A percentile compares a stretch with the other conserved stretches of the same genome.
These are phyloP conservation scores for Fragaria ananassa DNA, from an alignment of 306 rosid species.

Conservation along the genomic window DNA sequence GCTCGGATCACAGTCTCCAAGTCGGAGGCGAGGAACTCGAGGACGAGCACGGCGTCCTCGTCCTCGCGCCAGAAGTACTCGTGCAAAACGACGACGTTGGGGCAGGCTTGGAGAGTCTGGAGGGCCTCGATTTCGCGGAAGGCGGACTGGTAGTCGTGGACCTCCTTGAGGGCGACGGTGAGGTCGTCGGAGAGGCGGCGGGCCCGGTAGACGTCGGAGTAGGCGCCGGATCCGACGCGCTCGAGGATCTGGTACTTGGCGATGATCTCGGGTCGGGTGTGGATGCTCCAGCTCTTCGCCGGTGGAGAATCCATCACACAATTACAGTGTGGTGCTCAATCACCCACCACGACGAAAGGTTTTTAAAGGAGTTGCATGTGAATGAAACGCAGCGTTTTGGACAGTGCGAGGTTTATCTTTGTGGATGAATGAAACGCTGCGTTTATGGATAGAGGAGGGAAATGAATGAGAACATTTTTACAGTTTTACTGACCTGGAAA, in stretches of 20 bases:
- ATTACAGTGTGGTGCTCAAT: not conserved
- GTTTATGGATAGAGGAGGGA: no score
- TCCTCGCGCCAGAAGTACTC: constrained; percentile 93
- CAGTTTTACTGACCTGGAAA: no score
- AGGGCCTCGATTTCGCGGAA: constrained; percentile 80
- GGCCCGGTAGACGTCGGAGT: constrained; percentile 80
- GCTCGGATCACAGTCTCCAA: constrained; percentile 52
- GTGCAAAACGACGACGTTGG: constrained; percentile 62
- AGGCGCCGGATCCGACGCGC: constrained; percentile 80
- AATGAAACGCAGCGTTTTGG: constrained; percentile 3
- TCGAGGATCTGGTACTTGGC: constrained; percentile 62
- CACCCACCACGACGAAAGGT: not conserved
- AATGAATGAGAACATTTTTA: no score
- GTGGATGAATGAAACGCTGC: no score
- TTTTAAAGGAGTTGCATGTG: not conserved
- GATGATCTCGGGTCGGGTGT: constrained; percentile 68
- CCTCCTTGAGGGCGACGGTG: constrained; percentile 81
- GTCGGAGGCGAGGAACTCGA: constrained; percentile 63
- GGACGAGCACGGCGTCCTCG: constrained; percentile 85
- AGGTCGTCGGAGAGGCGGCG: constrained; percentile 61
- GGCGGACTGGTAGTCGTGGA: constrained; percentile 81
- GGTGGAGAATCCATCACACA: constrained; percentile 46
- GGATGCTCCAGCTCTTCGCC: constrained; percentile 81
- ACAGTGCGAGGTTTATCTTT: no score
- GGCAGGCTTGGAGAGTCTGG: constrained; percentile 48